phyloP scores from a whole-genome alignment of 345 rosid species.

The Draba incana region DNA sequence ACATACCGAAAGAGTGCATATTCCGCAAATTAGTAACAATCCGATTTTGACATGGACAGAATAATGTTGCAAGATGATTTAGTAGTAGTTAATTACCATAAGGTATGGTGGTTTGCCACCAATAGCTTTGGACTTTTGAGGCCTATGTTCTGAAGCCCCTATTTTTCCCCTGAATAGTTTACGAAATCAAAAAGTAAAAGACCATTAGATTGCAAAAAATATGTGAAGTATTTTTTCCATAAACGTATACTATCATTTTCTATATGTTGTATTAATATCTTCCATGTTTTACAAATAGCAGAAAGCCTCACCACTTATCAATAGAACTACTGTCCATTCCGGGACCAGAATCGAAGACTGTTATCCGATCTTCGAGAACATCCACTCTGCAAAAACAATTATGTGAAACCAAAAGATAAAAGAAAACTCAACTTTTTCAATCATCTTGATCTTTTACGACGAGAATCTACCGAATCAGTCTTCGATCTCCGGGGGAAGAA shows the following conservation, averaged over 20 bases:
- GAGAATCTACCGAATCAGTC: constrained; percentile 57
- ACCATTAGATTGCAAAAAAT: background rate
- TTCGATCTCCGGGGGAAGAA: constrained; percentile 41
- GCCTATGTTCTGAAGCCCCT: constrained; percentile 70
- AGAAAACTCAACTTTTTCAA: background rate
- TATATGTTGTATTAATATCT: background rate
- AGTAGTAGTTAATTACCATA: constrained; percentile 44
- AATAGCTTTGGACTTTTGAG: constrained; percentile 47
- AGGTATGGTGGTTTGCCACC: constrained; percentile 76
- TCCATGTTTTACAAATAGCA: background rate
- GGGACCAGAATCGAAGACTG: constrained; percentile 72
- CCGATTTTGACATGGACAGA: background rate
- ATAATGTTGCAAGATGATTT: background rate
- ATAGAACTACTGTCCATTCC: constrained; percentile 76
- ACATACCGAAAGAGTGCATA: constrained; percentile 17
- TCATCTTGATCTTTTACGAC: background rate
- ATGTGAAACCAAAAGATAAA: constrained; percentile 6
- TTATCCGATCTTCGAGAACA: constrained; percentile 48
- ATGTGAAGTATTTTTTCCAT: background rate
- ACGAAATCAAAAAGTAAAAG: no score
- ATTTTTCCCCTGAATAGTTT: constrained; percentile 63
- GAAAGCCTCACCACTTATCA: constrained; percentile 58
- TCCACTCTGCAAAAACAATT: constrained; percentile 52
- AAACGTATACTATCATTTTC: background rate
- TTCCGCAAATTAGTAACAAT: constrained; percentile 5